Conservation (phyloP, 2,329 filamentous ascomycete species). For the Fusarium sacchari region DNA sequence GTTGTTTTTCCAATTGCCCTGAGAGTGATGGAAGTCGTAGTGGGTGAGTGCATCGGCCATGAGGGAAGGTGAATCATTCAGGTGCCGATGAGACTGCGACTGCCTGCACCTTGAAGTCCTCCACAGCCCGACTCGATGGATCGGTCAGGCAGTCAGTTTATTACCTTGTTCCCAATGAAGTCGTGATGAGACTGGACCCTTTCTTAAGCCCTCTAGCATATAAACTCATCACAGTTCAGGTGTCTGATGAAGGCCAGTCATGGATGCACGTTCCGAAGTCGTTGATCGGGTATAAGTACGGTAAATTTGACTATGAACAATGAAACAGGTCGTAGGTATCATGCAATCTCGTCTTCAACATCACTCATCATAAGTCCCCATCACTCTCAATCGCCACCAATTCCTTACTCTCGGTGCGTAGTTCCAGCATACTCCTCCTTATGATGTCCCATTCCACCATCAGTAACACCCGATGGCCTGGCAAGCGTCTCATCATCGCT, state of each 20-base stretch:
- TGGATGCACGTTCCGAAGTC: too few relatives aligned
- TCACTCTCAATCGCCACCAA: neutral
- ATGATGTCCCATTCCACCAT: neutral
- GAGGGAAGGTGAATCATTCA: neutral
- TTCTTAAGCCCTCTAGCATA: neutral
- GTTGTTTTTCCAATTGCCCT: too few relatives aligned
- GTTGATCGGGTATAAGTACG: neutral
- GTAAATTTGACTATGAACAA: neutral
- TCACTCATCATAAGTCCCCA: neutral
- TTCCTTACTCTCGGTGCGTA: constrained; percentile 17
- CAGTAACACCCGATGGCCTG: constrained; percentile 5
- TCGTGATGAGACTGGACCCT: fast-evolving
- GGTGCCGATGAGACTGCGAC: neutral
- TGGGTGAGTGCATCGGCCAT: neutral
- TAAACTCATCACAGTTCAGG: neutral
- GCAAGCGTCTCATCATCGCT: constrained; percentile 37
- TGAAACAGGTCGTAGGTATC: neutral
- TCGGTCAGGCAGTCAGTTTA: neutral
- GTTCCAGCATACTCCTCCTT: constrained; percentile 31
- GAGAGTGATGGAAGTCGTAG: neutral
- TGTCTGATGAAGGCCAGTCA: fast-evolving
- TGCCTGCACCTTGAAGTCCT: neutral
- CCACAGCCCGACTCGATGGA: neutral
- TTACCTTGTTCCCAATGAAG: neutral
- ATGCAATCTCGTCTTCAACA: neutral